These are phyloP conservation scores for Iris pallida DNA, from an alignment of 116 monocot species.

Conservation along the genomic window DNA sequence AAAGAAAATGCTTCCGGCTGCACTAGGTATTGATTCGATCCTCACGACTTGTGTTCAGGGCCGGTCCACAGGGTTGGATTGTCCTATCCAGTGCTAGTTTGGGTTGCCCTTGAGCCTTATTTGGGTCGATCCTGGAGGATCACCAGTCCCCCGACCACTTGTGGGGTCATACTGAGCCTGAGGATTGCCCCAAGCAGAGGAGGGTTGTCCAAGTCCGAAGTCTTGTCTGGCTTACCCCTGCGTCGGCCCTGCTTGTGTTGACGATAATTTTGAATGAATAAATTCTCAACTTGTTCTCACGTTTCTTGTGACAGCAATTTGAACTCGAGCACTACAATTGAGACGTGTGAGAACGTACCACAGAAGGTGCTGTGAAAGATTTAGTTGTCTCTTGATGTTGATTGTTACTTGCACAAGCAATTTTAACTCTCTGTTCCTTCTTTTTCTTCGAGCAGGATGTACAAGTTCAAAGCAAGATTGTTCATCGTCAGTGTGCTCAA, in stretches of 20 bases:
- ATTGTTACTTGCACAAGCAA: background rate
- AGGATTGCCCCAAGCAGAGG: too few species aligned
- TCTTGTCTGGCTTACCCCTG: too few species aligned
- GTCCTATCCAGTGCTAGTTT: too few species aligned
- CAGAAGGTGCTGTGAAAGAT: conserved; percentile 30
- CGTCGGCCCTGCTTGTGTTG: too few species aligned
- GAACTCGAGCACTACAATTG: conserved; percentile 5
- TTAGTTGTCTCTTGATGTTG: background rate
- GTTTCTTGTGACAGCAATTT: conserved; percentile 17
- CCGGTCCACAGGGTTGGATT: too few species aligned
- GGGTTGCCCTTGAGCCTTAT: too few species aligned
- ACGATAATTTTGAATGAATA: too few species aligned
- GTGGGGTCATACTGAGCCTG: too few species aligned
- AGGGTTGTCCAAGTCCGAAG: too few species aligned
- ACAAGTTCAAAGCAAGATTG: conserved; percentile 21
- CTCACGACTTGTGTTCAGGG: background rate
- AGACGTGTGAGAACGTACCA: conserved; percentile 26
- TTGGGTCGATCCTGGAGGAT: too few species aligned
- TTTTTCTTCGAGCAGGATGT: conserved; percentile 22
- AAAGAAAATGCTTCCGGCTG: conserved; percentile 60
- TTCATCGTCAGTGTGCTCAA: background rate
- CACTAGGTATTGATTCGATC: conserved; percentile 20
- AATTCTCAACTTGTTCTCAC: background rate
- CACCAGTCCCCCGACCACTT: too few species aligned
- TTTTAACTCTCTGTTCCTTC: background rate